Evolutionary conservation across 306 rosid genomes (phyloP), one percentile per base, ranked within the genome.

Genomic region (Trichosanthes truncata): DNA sequence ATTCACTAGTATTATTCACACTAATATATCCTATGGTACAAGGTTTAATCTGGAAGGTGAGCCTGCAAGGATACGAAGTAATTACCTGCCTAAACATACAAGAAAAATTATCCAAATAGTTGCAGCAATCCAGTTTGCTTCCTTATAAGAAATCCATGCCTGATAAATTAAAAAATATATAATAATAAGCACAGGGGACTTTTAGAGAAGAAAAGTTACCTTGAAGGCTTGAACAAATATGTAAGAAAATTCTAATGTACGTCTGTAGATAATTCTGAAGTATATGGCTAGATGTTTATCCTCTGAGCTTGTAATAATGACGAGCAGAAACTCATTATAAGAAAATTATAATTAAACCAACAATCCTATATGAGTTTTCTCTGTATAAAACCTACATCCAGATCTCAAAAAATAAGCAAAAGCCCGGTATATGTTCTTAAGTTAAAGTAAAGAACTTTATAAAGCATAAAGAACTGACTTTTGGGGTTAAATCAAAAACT

Each of bases 141-240:
- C 98, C 87, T 91, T 93, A 87, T 90, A 90, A 35, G 53, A 55
- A 83, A 93, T 63, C 98, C 98, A 93, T 40, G 84, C 78, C 98
- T 93, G 87, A 66, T 43, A 67, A 81, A 46, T 73, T 43, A 25
- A 1, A 25, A 23, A 45, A 41, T n/a, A n/a, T n/a, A n/a, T n/a
- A n/a, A n/a, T n/a, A 25, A 11, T 0, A 13, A 41, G 4, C 65
- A n/a, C 33, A n/a, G n/a, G 23, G 14, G 7, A 23, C n/a, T 5
- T 57, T 21, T 57, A 20, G 3, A n/a, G 60, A 10, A 53, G 25
- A 53, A 53, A 53, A 21, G 7, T 25, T 25, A 62, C 69, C 40
- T 36, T 36, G 40, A 36, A 36, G 40, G 40, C 15, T 62, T 62
- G 35, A 62, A 62, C 69, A 33, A 7, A 10, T 62, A 13, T 18